Percentiles rank a stretch among this genome's conserved stretches.
These are phyloP conservation scores for Kalanchoe fedtschenkoi DNA, from an alignment of 164 flowering plant species.

Conservation along the genomic window DNA sequence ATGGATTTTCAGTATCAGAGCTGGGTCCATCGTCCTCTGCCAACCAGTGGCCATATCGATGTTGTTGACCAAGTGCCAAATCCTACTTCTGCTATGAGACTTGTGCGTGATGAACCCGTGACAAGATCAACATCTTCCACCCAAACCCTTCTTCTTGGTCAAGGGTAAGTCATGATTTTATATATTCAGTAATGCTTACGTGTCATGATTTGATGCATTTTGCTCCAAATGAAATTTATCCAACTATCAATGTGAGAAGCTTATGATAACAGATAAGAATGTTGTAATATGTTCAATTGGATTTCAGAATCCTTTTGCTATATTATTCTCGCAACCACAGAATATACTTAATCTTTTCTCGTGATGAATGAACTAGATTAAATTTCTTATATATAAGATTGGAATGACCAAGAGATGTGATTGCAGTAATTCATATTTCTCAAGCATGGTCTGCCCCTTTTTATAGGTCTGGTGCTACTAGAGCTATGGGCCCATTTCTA, in stretches of 20 bases:
- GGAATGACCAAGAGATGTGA: background rate
- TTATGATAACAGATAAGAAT: background rate
- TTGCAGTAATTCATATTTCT: background rate
- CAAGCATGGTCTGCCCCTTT: background rate
- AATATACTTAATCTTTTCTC: background rate
- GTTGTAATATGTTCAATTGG: background rate
- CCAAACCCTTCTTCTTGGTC: constrained; percentile 20
- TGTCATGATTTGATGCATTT: background rate
- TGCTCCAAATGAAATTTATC: background rate
- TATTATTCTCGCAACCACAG: background rate
- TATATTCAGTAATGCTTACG: background rate
- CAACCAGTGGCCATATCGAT: constrained; percentile 14
- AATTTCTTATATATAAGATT: background rate
- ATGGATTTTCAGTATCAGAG: constrained; percentile 22
- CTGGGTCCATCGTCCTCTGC: constrained; percentile 19
- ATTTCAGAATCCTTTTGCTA: background rate
- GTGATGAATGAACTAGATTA: background rate
- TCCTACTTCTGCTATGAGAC: constrained; percentile 14
- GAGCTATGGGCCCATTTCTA: constrained; percentile 13
- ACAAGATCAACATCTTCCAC: constrained; percentile 18
- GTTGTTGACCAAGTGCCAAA: constrained; percentile 21
- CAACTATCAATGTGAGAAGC: background rate
- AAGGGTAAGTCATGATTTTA: constrained; percentile 17
- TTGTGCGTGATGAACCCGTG: constrained; percentile 14
- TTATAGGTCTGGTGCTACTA: constrained; percentile 21